Conservation (phyloP, 2,329 filamentous ascomycete species). For the Alternaria alternata region DNA sequence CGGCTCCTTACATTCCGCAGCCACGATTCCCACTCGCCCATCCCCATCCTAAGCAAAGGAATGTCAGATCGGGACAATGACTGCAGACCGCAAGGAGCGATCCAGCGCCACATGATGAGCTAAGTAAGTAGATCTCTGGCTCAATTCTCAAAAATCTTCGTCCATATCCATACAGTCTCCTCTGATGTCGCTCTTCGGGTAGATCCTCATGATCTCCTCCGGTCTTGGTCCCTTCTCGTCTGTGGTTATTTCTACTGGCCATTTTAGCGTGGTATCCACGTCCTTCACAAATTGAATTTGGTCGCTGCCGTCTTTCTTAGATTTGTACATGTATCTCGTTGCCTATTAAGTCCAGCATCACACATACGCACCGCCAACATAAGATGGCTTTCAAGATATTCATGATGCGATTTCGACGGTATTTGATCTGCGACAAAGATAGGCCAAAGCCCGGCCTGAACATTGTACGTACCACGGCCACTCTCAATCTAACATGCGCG, state of each 20-base stretch:
- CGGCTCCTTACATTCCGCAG: conserved; percentile 9
- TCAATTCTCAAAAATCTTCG: background rate
- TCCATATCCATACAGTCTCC: background rate
- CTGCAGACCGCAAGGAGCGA: conserved; percentile 44
- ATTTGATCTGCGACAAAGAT: background rate
- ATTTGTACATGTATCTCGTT: background rate
- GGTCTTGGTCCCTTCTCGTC: background rate
- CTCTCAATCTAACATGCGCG: background rate
- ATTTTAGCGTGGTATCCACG: conserved; percentile 4
- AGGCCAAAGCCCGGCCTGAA: background rate
- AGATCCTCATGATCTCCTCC: background rate
- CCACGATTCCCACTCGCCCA: conserved; percentile 9
- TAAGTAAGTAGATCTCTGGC: conserved; percentile 32
- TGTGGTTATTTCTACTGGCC: conserved; percentile 5
- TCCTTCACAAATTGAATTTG: background rate
- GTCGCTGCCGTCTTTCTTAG: background rate
- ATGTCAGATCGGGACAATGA: conserved; percentile 38
- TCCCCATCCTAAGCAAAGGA: conserved; percentile 26
- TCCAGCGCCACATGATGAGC: conserved; percentile 24
- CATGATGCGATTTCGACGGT: background rate
- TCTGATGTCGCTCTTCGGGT: background rate
- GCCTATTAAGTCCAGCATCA: background rate
- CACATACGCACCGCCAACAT: background rate
- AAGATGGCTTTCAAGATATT: background rate
- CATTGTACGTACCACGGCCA: background rate